Evolutionary conservation across 2,329 filamentous ascomycete species (phyloP), one percentile per base, ranked within the genome.

Genomic region (Penicillium sp.): DNA sequence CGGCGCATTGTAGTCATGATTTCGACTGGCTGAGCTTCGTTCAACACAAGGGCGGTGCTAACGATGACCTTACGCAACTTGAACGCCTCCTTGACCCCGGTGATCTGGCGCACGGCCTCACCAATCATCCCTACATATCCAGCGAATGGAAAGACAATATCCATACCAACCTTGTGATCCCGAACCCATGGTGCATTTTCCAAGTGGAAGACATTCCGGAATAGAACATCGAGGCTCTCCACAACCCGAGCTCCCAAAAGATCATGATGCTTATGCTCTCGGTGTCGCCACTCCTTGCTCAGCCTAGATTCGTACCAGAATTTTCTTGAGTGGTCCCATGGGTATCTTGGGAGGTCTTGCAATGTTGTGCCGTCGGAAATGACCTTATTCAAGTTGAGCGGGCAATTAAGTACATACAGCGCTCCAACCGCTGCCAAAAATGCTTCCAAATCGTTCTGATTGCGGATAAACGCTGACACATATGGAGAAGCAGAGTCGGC

Each of bases 171-270:
- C 14, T 61, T 48, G 53, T 77, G 74, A 22, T 67, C 69, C 8
- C 44, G 47, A 9, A 77, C 47, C 74, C 73, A 76, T 1, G 69
- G 63, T 0, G 69, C 35, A 37, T 73, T 68, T 0, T 56, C 44
- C 4, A 67, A 26, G 3, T 58, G 57, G 10, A 75, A 35, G 16
- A 66, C 27, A 21, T 70, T 70, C 11, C 65, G 52, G 67, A 68
- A 75, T 26, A 56, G 60, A 0, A 71, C 67, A 43, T 67, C 35
- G 3, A 37, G 46, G 3, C 24, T 48, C 21, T 19, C 55, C n/a
- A 35, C 19, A 3, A 48, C 37, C 19, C 39, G 53, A 48, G 10
- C 35, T 1, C 67, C 67, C 2, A 69, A 41, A 5, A 70, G 53
- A 8, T 59, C 57, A 48, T 67, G 61, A 9, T 52, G 56, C 2